phyloP scores from a whole-genome alignment of 257 asterid genomes.

The Schizonepeta tenuifolia region DNA sequence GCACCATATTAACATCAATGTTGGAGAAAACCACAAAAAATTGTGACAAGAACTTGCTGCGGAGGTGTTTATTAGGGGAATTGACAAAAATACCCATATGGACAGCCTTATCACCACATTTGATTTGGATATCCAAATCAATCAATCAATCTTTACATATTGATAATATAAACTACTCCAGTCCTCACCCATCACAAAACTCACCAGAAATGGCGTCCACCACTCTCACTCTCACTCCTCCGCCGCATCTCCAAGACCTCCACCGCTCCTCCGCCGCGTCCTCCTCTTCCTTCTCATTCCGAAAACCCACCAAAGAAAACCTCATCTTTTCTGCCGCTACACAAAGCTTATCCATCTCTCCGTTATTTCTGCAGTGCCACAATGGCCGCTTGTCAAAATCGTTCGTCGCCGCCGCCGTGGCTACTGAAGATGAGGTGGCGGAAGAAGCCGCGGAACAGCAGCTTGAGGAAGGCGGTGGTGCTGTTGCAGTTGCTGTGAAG shows the following conservation, averaged over 20 bases:
- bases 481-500: conserved; percentile 56
- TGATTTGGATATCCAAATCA: conserved; percentile 32
- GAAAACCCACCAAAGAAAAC: conserved; percentile 38
- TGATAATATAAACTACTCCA: background rate
- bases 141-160: conserved; percentile 8
- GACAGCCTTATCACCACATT: conserved; percentile 37
- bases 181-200: conserved; percentile 5
- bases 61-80: too few species aligned
- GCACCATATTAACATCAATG: background rate
- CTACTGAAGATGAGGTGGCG: conserved; percentile 54
- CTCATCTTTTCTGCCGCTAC: conserved; percentile 23
- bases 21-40: background rate
- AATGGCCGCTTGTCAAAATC: conserved; percentile 53
- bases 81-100: background rate
- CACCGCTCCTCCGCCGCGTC: conserved; percentile 36
- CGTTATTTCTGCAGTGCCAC: conserved; percentile 40
- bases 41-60: background rate
- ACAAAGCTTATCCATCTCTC: conserved; percentile 35
- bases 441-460: conserved; percentile 47
- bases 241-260: conserved; percentile 42
- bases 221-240: conserved; percentile 43
- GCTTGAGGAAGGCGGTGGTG: conserved; percentile 44
- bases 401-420: conserved; percentile 52
- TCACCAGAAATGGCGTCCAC: conserved; percentile 43
- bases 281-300: conserved; percentile 33